These are phyloP conservation scores for Pseudocercospora fuligena DNA, from an alignment of 2,329 filamentous ascomycete species.

Conservation along the genomic window DNA sequence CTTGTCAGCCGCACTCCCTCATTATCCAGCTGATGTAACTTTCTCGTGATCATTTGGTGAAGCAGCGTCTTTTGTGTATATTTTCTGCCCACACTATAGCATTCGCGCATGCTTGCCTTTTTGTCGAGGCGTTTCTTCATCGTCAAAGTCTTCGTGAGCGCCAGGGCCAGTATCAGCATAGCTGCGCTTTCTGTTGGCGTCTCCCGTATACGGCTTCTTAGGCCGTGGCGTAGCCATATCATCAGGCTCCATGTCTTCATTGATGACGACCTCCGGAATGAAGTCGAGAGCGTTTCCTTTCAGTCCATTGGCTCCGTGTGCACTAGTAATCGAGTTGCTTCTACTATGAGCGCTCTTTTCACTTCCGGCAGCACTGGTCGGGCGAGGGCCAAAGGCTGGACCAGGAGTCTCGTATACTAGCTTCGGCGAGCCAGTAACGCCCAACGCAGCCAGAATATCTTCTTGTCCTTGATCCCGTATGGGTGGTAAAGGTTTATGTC, in stretches of 20 bases:
- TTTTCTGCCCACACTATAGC: background rate
- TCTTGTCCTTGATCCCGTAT: constrained; percentile 40
- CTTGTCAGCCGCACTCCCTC: too few relatives aligned
- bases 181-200: constrained; percentile 27
- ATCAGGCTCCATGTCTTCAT: constrained; percentile 26
- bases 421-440: constrained; percentile 45
- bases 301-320: constrained; percentile 3
- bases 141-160: constrained; percentile 21
- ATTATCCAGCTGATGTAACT: too few relatives aligned
- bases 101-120: constrained; percentile 9
- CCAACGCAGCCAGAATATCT: constrained; percentile 43
- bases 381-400: constrained; percentile 41
- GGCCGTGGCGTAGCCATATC: constrained; percentile 29
- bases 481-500: constrained; percentile 34
- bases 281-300: constrained; percentile 1
- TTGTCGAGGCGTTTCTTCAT: constrained; percentile 31
- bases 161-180: constrained; percentile 27
- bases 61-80: too few relatives aligned
- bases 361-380: constrained; percentile 13
- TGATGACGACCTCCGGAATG: constrained; percentile 7
- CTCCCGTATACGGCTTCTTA: constrained; percentile 11
- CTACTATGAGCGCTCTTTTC: constrained; percentile 22
- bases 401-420: constrained; percentile 45
- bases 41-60: too few relatives aligned
- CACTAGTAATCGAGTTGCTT: constrained; percentile 21